These are phyloP conservation scores for Xylaria venustula DNA, from an alignment of 495 filamentous ascomycete genomes.

Conservation along the genomic window DNA sequence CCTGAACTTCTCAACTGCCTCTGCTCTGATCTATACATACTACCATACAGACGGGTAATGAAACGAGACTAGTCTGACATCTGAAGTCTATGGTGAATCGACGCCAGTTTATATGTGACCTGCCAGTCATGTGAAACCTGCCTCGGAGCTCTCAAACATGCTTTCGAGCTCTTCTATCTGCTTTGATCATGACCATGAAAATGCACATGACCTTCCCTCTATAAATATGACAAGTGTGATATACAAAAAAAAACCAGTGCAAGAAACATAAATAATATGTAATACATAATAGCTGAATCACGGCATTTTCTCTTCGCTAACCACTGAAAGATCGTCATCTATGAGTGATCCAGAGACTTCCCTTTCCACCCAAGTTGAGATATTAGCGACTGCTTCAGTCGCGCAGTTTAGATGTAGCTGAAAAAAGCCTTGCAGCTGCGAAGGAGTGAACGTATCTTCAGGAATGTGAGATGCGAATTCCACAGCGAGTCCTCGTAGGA, in stretches of 20 bases:
- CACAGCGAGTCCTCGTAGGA: conserved; percentile 43
- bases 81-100: neutral
- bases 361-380: conserved; percentile 46
- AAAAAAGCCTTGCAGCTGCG: conserved; percentile 66
- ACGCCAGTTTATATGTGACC: neutral
- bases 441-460: conserved; percentile 58
- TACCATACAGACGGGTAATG: too few relatives aligned
- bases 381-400: conserved; percentile 43
- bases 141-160: neutral
- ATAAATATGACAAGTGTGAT: neutral
- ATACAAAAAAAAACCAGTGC: neutral
- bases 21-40: too few relatives aligned
- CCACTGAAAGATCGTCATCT: conserved; percentile 31
- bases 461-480: conserved; percentile 54
- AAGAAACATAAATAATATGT: neutral
- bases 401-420: conserved; percentile 56
- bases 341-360: conserved; percentile 23
- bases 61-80: neutral
- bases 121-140: neutral
- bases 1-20: too few relatives aligned
- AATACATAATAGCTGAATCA: neutral
- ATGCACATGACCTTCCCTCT: neutral
- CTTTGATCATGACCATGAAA: neutral
- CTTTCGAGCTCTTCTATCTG: neutral
- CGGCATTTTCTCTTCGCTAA: conserved; percentile 21